Evolutionary conservation across 2,329 filamentous ascomycete genomes (phyloP), one percentile per base, ranked within the genome.

Genomic region (Alternaria tenuissima): DNA sequence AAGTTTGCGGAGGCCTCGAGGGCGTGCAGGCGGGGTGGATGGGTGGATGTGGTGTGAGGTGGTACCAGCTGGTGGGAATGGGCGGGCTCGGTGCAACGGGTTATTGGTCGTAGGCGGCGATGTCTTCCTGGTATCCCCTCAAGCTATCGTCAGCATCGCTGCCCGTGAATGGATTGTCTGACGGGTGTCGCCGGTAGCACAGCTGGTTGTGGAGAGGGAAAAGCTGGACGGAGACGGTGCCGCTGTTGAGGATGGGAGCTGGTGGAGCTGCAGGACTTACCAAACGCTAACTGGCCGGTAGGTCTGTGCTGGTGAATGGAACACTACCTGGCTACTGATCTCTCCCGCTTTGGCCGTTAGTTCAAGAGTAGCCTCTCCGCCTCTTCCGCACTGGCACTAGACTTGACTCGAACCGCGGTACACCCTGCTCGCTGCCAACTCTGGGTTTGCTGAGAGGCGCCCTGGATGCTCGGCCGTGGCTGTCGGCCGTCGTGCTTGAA

Each of bases 211-310:
- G 47, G 56, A 24, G 34, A 53, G 47, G 53, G 60, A 56, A 54
- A 53, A 58, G 54, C 32, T 38, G 39, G 57, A 52, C 28, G 59
- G 20, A 55, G 61, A 53, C 30, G 20, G 34, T 36, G 62, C 62
- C 52, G 65, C 59, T 70, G 66, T 69, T 71, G 69, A 66, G 69
- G 58, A 57, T 46, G 65, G 55, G 61, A 63, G 66, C 63, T 70
- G 66, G 67, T 64, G 55, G 62, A 66, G 58, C 55, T 52, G 54
- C 44, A 53, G 46, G 46, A 57, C 56, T 61, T 64, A 60, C 44
- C 22, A 51, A 38, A 7, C 60, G 52, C 57, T 47, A 55, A 52
- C 30, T 42, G 38, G 26, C 18, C 20, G 12, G 20, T 6, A 34
- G 48, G 60, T 49, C 57, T 49, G 60, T 57, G 52, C 57, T 56